Evolutionary conservation across 495 filamentous ascomycete species (phyloP).

Genomic region (Geoglossum glabrum): DNA sequence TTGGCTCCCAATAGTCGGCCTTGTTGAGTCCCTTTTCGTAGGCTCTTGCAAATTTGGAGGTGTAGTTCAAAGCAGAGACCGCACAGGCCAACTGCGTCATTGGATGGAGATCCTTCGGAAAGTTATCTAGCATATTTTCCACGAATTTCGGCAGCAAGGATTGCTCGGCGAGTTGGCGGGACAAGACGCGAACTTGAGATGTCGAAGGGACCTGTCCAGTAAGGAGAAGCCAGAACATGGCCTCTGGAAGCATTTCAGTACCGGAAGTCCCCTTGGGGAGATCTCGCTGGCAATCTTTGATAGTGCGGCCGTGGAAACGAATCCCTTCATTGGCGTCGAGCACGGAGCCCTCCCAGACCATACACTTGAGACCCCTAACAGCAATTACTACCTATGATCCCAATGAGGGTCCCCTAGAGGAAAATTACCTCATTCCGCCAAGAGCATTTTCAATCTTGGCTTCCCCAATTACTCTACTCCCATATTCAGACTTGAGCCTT

Average conservation of each 20-base stretch:
- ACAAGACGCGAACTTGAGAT: slow-evolving; percentile 59
- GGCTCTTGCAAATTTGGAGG: slow-evolving; percentile 74
- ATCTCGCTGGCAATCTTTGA: slow-evolving; percentile 90
- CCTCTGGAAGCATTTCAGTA: slow-evolving; percentile 97
- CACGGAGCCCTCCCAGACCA: slow-evolving; percentile 97
- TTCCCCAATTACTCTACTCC: slow-evolving; percentile 69
- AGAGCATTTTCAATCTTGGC: slow-evolving; percentile 86
- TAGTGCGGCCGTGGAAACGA: slow-evolving; percentile 91
- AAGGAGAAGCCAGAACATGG: slow-evolving; percentile 98
- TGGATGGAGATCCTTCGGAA: slow-evolving; percentile 75
- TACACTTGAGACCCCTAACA: slow-evolving; percentile 65
- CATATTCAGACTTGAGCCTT: slow-evolving; percentile 60
- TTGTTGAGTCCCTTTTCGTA: slow-evolving; percentile 84
- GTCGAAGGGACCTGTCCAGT: slow-evolving; percentile 81
- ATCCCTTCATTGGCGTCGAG: slow-evolving; percentile 95
- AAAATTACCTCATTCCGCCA: slow-evolving; percentile 69
- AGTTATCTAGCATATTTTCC: slow-evolving; percentile 70
- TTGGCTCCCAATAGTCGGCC: slow-evolving; percentile 96
- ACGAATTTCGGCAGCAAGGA: slow-evolving; percentile 68
- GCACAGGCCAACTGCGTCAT: slow-evolving; percentile 97
- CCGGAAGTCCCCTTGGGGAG: slow-evolving; percentile 83
- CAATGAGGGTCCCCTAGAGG: background rate
- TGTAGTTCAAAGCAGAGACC: slow-evolving; percentile 82
- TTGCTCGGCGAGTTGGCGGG: slow-evolving; percentile 71
- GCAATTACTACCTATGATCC: background rate